A percentile compares a stretch with the other conserved stretches of the same genome.
phyloP scores from a whole-genome alignment of 2,329 filamentous ascomycete species.

The Gnomoniopsis smithogilvyi region DNA sequence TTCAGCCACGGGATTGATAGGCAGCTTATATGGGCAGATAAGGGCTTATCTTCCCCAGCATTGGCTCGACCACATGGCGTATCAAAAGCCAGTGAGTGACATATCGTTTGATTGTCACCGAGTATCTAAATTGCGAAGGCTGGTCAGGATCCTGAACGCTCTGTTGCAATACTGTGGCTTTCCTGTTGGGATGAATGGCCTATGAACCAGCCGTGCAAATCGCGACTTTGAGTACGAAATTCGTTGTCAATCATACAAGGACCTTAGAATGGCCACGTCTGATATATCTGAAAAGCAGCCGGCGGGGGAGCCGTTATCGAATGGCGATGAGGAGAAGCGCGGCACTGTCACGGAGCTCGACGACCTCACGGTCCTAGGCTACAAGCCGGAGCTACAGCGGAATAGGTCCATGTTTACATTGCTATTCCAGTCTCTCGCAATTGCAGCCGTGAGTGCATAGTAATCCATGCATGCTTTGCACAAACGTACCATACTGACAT shows the following conservation, averaged over 20 bases:
- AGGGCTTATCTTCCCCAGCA: constrained; percentile 8
- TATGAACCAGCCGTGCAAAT: too few relatives aligned
- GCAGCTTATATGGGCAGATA: constrained; percentile 14
- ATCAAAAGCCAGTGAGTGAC: too few relatives aligned
- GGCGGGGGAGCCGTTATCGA: neutral
- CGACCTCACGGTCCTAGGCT: constrained; percentile 43
- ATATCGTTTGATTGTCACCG: neutral
- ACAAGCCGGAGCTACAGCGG: constrained; percentile 53
- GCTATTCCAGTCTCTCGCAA: constrained; percentile 59
- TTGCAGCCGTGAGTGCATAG: constrained; percentile 42
- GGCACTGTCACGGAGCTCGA: constrained; percentile 25
- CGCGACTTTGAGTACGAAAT: too few relatives aligned
- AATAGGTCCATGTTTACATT: constrained; percentile 60
- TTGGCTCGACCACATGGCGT: neutral
- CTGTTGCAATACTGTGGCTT: neutral
- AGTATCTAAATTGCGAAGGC: too few relatives aligned
- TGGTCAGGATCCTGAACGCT: too few relatives aligned
- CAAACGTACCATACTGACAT: neutral
- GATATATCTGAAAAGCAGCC: constrained; percentile 5
- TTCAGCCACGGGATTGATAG: constrained; percentile 7
- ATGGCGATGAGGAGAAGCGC: constrained; percentile 10
- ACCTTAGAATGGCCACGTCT: neutral
- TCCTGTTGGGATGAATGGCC: neutral
- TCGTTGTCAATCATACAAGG: too few relatives aligned
- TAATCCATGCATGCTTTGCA: neutral